These are phyloP conservation scores for Laetiporus sulphureus DNA, from an alignment of 1,284 basidiomycete genomes.

Conservation along the genomic window DNA sequence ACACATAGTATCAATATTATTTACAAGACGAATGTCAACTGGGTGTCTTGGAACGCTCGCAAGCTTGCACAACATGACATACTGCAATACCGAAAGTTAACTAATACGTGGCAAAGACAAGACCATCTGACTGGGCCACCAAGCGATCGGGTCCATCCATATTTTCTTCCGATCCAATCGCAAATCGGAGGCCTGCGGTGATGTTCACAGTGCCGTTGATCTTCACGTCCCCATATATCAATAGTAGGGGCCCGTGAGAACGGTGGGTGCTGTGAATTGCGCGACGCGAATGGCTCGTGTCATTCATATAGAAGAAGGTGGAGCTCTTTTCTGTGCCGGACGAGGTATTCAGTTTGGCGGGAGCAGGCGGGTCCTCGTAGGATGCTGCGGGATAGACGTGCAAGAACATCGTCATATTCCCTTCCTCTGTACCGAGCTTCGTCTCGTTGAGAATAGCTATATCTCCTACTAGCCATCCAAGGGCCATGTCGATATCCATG, in stretches of 20 bases:
- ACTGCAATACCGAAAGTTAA: no score
- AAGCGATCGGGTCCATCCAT: no score
- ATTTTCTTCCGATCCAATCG: conserved; percentile 28
- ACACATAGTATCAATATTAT: no score
- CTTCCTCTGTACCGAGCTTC: conserved; percentile 40
- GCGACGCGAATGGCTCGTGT: conserved; percentile 34
- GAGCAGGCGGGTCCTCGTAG: conserved; percentile 23
- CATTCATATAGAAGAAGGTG: conserved; percentile 39
- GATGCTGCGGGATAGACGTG: conserved; percentile 34
- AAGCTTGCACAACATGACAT: no score
- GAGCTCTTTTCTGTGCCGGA: conserved; percentile 43
- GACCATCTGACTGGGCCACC: no score
- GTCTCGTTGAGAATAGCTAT: conserved; percentile 37
- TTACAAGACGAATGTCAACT: no score
- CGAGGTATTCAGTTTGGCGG: conserved; percentile 36
- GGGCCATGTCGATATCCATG: conserved; percentile 36
- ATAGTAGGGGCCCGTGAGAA: conserved; percentile 42
- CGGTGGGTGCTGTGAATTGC: conserved; percentile 41
- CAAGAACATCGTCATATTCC: conserved; percentile 42
- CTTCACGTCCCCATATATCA: conserved; percentile 44
- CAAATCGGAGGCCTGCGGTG: conserved; percentile 31
- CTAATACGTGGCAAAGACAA: no score
- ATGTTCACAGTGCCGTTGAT: conserved; percentile 44
- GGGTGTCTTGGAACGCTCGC: no score
- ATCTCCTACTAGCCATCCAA: conserved; percentile 58